Base-by-base conservation (phyloP, 2,329 filamentous ascomycete genomes). In the Ilyonectria robusta region DNA sequence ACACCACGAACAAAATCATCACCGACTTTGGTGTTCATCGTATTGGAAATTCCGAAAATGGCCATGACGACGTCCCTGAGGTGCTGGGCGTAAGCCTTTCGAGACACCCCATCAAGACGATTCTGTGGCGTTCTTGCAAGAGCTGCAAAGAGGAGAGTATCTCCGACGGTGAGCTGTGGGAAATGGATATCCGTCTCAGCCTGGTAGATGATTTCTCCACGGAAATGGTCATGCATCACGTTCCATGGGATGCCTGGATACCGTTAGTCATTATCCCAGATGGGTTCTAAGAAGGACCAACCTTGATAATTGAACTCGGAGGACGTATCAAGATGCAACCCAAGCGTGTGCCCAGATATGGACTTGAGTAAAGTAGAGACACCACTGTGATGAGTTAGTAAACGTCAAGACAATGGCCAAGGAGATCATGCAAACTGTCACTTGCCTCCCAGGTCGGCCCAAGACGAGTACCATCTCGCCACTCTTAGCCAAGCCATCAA, bases 1-100 rank as follows among this genome's bases (percentile, higher is more conserved):
- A 95, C 90, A 77, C 92, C 92, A 54, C 92, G 87, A 5, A 91
- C 86, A 73, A 81, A 85, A 69, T 91, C 89, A 74, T 94, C 89
- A 29, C 92, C 92, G 5, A 94, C 92, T 1, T 88, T 83, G 0
- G 92, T 94, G 73, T 92, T 86, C 72, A 88, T 88, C 0, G 92
- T 94, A 75, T 94, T 92, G 10, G 84, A 85, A 65, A 94, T 94
- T 7, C 91, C 91, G 70, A 94, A 94, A 81, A 94, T 62, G 23
- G 62, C 62, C 76, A 94, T 80, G 56, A 94, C 80, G 0, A 91
- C 90, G 58, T 89, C 86, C 10, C 89, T 85, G 75, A 91, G 80
- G 70, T 91, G 88, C 7, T 44, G n/a, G 4, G 67, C 67, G 17
- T 68, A 68, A 9, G 40, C 31, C n/a, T 31, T 47, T 9, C 64